Evolutionary conservation across 208 protist species (phyloP), one percentile per base, ranked within the genome.

Genomic region (Crithidia expoeki): DNA sequence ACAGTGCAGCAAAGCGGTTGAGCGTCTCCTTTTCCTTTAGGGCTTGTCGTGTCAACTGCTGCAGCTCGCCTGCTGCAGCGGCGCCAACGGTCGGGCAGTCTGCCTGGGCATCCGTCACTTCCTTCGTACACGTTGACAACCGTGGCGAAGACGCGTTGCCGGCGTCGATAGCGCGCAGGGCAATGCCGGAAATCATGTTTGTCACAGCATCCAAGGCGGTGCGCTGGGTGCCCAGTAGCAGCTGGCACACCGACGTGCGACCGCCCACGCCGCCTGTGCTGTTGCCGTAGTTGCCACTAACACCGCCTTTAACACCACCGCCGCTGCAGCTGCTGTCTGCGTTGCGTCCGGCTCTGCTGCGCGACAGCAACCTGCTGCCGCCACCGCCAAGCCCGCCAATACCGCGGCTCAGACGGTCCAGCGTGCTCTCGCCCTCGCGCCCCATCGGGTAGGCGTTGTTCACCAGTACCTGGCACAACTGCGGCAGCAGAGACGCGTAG

Each of bases 381-480:
- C 68, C 52, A 21, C 33, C 28, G 11, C 53, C 55, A 59, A 52
- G 32, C 42, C 52, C 27, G 58, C 27, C 12, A 38, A 16, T 64
- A 34, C 50, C 23, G 32, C 55, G 27, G 7, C 34, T 44, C 5
- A 56, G 28, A 19, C 51, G 33, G 6, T 72, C 40, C 7, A 36
- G 21, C 10, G 27, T 25, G n/a, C 4, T 32, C 25, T 68, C 46
- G 19, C 64, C 40, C 2, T 33, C 40, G 55, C 40, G 36, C 33
- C 60, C 52, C 53, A 71, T 59, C 23, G 65, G 62, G 46, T 69
- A 56, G 30, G 74, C 73, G 58, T 84, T 83, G 51, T 80, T 75
- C 49, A 84, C 68, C 23, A 96, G 79, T 42, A 89, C 72, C 28
- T 81, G 72, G 44, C 80, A 93, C n/a, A 97, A 40, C 59, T 80